phyloP scores from a whole-genome alignment of 768 basidiomycete genomes.

The Mycena haematopus region DNA sequence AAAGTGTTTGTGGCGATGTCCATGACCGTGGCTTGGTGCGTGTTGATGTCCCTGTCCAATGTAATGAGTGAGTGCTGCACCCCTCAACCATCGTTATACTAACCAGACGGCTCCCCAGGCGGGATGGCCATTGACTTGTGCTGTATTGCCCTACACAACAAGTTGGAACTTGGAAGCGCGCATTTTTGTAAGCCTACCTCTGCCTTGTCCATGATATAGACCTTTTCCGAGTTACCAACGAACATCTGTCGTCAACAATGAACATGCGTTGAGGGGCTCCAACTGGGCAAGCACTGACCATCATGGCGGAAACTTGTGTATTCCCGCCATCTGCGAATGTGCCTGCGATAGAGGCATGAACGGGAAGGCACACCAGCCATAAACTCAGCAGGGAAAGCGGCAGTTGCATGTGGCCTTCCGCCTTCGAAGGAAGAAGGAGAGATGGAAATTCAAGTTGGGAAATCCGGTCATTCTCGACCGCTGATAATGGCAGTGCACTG shows the following conservation, averaged over 20 bases:
- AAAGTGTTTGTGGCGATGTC: slow-evolving; percentile 78
- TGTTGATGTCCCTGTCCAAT: slow-evolving; percentile 63
- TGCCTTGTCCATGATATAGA: slow-evolving; percentile 87
- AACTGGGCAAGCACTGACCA: slow-evolving; percentile 18
- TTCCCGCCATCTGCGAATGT: slow-evolving; percentile 52
- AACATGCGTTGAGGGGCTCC: background rate
- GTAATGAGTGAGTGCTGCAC: no score
- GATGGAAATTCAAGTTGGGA: no score
- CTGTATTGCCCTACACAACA: slow-evolving; percentile 50
- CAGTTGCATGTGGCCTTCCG: no score
- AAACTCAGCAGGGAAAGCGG: no score
- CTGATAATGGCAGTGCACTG: no score
- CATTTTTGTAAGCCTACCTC: slow-evolving; percentile 51
- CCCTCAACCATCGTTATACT: background rate
- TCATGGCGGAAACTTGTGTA: slow-evolving; percentile 28
- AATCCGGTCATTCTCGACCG: no score
- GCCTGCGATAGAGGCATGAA: no score
- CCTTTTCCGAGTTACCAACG: slow-evolving; percentile 49
- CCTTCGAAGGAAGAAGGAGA: no score
- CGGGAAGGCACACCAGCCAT: no score
- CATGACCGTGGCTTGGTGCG: slow-evolving; percentile 69
- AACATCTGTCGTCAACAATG: slow-evolving; percentile 85
- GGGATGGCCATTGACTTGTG: slow-evolving; percentile 69
- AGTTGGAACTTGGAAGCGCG: background rate
- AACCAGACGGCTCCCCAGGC: slow-evolving; percentile 82